A percentile compares a stretch with the other conserved stretches of the same genome.
These are phyloP conservation scores for Boletus huronensis DNA, from an alignment of 768 basidiomycete species.

Conservation along the genomic window DNA sequence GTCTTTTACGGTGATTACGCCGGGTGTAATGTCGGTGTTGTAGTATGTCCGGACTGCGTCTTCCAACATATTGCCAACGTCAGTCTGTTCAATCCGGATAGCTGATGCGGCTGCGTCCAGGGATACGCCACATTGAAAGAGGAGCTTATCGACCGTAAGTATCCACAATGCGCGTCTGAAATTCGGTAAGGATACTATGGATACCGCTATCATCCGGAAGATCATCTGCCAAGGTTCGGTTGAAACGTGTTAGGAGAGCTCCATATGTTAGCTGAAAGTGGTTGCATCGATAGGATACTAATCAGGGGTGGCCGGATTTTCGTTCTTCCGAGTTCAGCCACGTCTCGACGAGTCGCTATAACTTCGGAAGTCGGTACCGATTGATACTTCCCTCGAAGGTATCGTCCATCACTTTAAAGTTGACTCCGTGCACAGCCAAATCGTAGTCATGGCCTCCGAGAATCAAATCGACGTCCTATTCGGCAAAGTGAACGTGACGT, in stretches of 20 bases:
- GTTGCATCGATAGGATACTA: neutral
- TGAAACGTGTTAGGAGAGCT: neutral
- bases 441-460: constrained; percentile 11
- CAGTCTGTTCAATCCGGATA: constrained; percentile 1
- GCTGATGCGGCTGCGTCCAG: constrained; percentile 2
- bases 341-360: constrained; percentile 4
- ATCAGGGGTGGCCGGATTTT: too few species aligned
- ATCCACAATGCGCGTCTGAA: neutral
- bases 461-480: constrained; percentile 5
- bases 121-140: constrained; percentile 2
- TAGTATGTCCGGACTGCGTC: constrained; percentile 20
- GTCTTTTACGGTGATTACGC: constrained; percentile 5
- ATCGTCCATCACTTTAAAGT: neutral
- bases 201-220: constrained; percentile 8
- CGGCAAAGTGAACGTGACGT: neutral
- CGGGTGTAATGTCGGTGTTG: constrained; percentile 13
- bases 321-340: neutral
- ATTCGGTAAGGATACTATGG: neutral
- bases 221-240: neutral
- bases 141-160: neutral
- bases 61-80: constrained; percentile 5
- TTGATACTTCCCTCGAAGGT: constrained; percentile 7
- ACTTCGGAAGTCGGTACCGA: constrained; percentile 2
- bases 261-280: neutral
- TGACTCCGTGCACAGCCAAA: constrained; percentile 6